These are phyloP conservation scores for Colletotrichum noveboracense DNA, from an alignment of 2,329 filamentous ascomycete genomes.

Conservation along the genomic window DNA sequence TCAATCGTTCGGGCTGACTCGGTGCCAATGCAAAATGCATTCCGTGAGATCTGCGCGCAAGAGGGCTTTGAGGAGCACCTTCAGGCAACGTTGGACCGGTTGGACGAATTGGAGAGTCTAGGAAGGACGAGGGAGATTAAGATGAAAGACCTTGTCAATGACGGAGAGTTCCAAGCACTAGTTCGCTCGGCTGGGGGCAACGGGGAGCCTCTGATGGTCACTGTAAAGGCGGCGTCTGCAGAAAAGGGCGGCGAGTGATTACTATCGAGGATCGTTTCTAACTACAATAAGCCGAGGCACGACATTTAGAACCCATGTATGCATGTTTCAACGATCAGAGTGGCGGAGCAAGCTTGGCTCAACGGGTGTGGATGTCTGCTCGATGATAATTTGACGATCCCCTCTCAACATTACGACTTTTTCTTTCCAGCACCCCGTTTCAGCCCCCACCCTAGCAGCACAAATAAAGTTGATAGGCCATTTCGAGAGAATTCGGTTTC, in stretches of 20 bases:
- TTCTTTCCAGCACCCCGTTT: neutral
- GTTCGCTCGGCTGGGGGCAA: neutral
- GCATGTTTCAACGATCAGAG: neutral
- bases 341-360: neutral
- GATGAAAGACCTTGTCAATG: conserved; percentile 89
- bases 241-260: neutral
- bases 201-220: neutral
- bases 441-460: neutral
- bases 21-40: conserved; percentile 95
- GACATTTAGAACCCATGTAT: neutral
- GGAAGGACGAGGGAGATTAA: conserved; percentile 94
- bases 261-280: neutral
- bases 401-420: neutral
- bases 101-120: conserved; percentile 87
- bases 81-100: conserved; percentile 65
- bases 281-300: neutral
- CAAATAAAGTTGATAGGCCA: neutral
- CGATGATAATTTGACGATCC: neutral
- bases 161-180: conserved; percentile 64
- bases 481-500: neutral
- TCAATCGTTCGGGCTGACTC: conserved; percentile 93
- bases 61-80: conserved; percentile 58
- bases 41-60: conserved; percentile 79
- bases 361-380: neutral
- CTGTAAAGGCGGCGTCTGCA: neutral